Base-by-base conservation (phyloP, 352 stramenopile genomes). In the Phytophthora fragariaefolia region DNA sequence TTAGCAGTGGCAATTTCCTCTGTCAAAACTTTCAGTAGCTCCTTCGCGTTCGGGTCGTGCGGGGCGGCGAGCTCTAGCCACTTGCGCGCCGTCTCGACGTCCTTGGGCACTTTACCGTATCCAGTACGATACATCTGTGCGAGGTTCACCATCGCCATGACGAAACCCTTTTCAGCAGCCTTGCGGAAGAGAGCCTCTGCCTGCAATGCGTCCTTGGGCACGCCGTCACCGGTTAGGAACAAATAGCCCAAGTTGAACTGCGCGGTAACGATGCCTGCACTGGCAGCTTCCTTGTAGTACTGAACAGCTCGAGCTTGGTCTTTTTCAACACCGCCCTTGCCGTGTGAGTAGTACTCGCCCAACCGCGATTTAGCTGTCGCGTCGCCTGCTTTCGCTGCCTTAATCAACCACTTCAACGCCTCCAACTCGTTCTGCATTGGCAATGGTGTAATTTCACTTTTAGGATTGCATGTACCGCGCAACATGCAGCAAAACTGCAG, bases 71-170 rank as follows among this genome's bases (percentile, higher is more conserved):
- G 60, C 53, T 91, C 69, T 4, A 96, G 80, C 88, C 88, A 96
- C 53, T 91, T 88, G 43, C 75, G 82, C 2, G 85, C 83, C 4
- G 85, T 74, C 6, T 78, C 76, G 2, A 91, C 42, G 36, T 95
- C 77, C 59, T 87, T 77, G 0, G 83, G 81, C 17, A 96, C 83
- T 24, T 79, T 71, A 12, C 73, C 86, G 47, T 92, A 89, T 0
- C 88, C 88, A 9, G 70, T 80, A 13, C 83, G 77, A 54, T 95
- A 93, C 86, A 96, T 93, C 30, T 95, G 82, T 27, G 88, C 88
- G 27, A 96, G 74, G 27, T 96, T 96, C 12, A 96, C 82, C 83
- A 96, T 96, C 10, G 88, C 88, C 83, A 95, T 92, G 60, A 92
- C 83, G 54, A 94, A 93, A 5, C 86, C 86, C 53, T 93, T 83